Evolutionary conservation across 2,329 filamentous ascomycete genomes (phyloP), one percentile per base, ranked within the genome.

Genomic region (Colletotrichum viniferum): DNA sequence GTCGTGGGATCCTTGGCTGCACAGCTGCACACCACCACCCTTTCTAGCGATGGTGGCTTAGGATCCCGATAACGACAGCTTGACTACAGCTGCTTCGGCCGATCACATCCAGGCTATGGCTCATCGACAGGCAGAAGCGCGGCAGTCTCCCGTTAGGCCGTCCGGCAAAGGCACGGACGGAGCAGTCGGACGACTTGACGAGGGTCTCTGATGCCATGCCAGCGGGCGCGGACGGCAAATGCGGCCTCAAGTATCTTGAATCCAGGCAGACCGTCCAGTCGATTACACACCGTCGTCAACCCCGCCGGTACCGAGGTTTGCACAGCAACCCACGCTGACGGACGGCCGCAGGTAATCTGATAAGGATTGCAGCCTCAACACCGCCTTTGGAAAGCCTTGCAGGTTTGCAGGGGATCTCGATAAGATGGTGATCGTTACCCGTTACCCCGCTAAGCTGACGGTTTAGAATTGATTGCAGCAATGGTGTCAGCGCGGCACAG

Each of bases 111-210:
- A 48, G 64, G 28, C 56, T 66, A 70, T 36, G 21, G 69, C 69
- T 62, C 36, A 34, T 34, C 56, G 55, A 67, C 24, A 72, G 69
- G 43, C 69, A 65, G 72, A 72, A 62, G 38, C 10, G 64, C 69
- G 73, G 69, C 70, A 75, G 43, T 21, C 60, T 63, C 73, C 67
- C 73, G 63, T 73, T n/a, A 48, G 61, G 56, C 69, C 69, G 63
- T 48, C 63, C 63, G 58, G 43, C 38, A 56, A 58, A 67, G 43
- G 64, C 73, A 63, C 56, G 63, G 67, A 62, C 56, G 36, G 34
- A 69, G 61, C 21, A 61, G 73, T 75, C 73, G 43, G 73, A 73
- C 69, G 69, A 67, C 34, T 72, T 48, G 56, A 58, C 43, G 62
- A 73, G 56, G 21, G 63, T 34, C 58, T 43, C 38, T 58, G 72